These are phyloP conservation scores for Neopestalotiopsis sp. DNA, from an alignment of 2,329 filamentous ascomycete species.

Conservation along the genomic window DNA sequence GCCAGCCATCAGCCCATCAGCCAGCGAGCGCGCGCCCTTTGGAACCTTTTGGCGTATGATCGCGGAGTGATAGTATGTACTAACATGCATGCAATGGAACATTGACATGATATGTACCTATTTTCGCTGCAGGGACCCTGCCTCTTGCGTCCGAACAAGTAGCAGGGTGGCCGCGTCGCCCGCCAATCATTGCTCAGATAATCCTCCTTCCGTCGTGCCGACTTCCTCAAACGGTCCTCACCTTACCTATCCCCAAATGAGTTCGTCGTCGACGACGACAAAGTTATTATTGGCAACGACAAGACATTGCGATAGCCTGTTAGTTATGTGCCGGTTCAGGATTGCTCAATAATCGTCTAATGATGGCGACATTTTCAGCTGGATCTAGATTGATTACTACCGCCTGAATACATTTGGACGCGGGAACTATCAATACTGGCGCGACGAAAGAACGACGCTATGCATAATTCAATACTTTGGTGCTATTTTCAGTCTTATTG, in stretches of 20 bases:
- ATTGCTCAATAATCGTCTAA: neutral
- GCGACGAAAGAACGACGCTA: neutral
- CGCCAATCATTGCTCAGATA: neutral
- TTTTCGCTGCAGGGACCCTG: neutral
- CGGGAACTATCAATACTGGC: neutral
- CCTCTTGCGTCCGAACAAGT: neutral
- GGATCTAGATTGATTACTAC: neutral
- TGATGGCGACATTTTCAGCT: neutral
- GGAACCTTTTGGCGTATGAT: no score
- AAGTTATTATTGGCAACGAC: neutral
- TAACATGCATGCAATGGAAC: neutral
- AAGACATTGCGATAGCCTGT: neutral
- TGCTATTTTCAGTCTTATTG: neutral
- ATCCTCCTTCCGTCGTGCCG: conserved; percentile 2
- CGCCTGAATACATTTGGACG: no score
- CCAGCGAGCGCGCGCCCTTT: neutral
- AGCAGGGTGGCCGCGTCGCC: neutral
- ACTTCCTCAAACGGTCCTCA: neutral
- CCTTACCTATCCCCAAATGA: neutral
- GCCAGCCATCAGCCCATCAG: neutral
- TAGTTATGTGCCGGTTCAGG: neutral
- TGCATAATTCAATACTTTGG: neutral
- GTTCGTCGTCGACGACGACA: neutral
- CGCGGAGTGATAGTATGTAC: neutral
- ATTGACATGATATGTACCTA: neutral